These are phyloP conservation scores for Calonectria honghensis DNA, from an alignment of 2,329 filamentous ascomycete species.

Conservation along the genomic window DNA sequence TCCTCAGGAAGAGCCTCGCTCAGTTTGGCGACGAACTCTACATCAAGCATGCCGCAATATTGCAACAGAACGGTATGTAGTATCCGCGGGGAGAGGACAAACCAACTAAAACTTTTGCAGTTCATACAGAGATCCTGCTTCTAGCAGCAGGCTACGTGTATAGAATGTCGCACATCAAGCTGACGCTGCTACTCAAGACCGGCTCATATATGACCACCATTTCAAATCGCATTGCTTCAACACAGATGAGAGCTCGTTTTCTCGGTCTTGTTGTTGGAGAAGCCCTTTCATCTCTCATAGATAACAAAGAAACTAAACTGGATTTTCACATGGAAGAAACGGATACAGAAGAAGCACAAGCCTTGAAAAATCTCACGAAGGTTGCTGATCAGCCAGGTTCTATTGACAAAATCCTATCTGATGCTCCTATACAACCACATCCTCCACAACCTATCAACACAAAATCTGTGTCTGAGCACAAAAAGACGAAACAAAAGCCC, in stretches of 20 bases:
- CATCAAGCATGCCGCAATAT: constrained; percentile 87
- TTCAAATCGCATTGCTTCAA: constrained; percentile 88
- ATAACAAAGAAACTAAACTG: constrained; percentile 82
- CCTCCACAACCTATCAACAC: constrained; percentile 23
- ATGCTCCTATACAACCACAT: constrained; percentile 28
- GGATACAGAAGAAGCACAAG: constrained; percentile 81
- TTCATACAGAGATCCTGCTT: constrained; percentile 86
- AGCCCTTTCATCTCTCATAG: constrained; percentile 77
- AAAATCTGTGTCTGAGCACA: constrained; percentile 33
- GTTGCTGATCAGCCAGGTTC: constrained; percentile 79
- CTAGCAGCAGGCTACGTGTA: constrained; percentile 86
- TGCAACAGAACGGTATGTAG: constrained; percentile 88
- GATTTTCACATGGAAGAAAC: constrained; percentile 90
- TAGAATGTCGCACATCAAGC: constrained; percentile 77
- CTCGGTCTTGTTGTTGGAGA: constrained; percentile 93
- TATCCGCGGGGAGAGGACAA: rapidly evolving
- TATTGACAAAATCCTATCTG: constrained; percentile 68
- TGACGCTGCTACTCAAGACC: constrained; percentile 82
- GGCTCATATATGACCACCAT: constrained; percentile 84
- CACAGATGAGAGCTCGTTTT: constrained; percentile 84
- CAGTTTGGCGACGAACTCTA: constrained; percentile 91
- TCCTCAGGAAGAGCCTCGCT: constrained; percentile 81
- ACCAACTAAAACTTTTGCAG: constrained; percentile 67
- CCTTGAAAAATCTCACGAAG: constrained; percentile 81
- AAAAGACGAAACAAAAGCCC: constrained; percentile 56